These are phyloP conservation scores for Cladosporium sphaerospermum DNA, from an alignment of 2,329 filamentous ascomycete species.

Conservation along the genomic window DNA sequence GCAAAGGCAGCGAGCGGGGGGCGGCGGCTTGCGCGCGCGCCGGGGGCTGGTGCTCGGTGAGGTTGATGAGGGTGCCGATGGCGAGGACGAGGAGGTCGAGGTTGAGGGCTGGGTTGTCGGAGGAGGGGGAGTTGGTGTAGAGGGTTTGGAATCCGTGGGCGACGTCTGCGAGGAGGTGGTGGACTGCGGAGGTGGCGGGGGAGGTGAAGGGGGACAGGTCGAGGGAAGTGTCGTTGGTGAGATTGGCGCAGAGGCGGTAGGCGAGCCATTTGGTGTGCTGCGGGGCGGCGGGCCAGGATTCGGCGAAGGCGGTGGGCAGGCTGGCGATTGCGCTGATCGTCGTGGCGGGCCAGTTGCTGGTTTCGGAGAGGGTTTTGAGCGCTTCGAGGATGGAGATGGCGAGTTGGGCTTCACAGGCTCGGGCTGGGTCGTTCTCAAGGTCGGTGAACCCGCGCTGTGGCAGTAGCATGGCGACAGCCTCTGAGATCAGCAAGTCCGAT, in stretches of 20 bases:
- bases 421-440: slow-evolving; percentile 11
- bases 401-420: slow-evolving; percentile 42
- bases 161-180: slow-evolving; percentile 28
- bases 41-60: slow-evolving; percentile 68
- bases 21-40: slow-evolving; percentile 36
- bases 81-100: slow-evolving; percentile 71
- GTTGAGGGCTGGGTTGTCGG: slow-evolving; percentile 41
- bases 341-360: slow-evolving; percentile 19
- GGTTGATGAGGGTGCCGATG: slow-evolving; percentile 78
- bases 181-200: slow-evolving; percentile 41
- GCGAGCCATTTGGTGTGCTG: slow-evolving; percentile 36
- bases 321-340: slow-evolving; percentile 16
- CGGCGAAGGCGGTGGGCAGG: slow-evolving; percentile 13
- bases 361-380: slow-evolving; percentile 20
- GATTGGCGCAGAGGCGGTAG: slow-evolving; percentile 71
- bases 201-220: slow-evolving; percentile 49
- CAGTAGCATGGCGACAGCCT: slow-evolving; percentile 16
- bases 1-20: slow-evolving; percentile 2
- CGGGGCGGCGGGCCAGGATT: slow-evolving; percentile 1
- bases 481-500: slow-evolving; percentile 41
- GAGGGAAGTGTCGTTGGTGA: slow-evolving; percentile 67
- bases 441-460: slow-evolving; percentile 14
- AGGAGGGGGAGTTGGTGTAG: slow-evolving; percentile 13
- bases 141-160: slow-evolving; percentile 22
- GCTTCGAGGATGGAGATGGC: slow-evolving; percentile 39